These are phyloP conservation scores for Cryptosporidium muris DNA, from an alignment of 169 alveolate genomes.

Conservation along the genomic window DNA sequence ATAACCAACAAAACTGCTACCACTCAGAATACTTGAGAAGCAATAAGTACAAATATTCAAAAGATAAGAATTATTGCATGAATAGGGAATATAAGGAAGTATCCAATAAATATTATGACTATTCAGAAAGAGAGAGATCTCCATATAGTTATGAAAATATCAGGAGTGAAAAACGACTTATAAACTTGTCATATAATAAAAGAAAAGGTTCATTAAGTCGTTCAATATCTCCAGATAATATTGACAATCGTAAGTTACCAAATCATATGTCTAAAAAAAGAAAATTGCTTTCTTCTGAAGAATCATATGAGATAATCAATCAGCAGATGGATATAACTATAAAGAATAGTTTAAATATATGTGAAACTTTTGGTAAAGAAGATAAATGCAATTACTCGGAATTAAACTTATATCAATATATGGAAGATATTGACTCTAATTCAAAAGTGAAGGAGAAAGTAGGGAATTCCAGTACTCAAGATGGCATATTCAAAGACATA, in stretches of 20 bases:
- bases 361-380: neutral
- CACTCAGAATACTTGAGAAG: no score
- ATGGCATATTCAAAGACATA: neutral
- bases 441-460: neutral
- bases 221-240: slow-evolving; percentile 31
- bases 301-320: no score
- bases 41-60: no score
- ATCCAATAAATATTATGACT: neutral
- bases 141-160: neutral
- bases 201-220: slow-evolving; percentile 47
- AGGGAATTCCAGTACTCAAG: neutral
- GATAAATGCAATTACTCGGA: neutral
- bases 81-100: neutral
- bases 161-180: neutral
- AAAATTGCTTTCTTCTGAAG: neutral
- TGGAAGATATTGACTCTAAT: neutral
- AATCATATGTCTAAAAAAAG: neutral
- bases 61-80: neutral
- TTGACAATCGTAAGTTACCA: slow-evolving; percentile 6
- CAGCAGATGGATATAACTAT: no score
- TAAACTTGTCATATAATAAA: neutral
- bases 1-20: no score
- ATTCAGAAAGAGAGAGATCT: neutral
- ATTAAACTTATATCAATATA: neutral
- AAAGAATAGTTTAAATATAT: no score